Conservation (phyloP, 305 asterid species). For the Plantago rigida region DNA sequence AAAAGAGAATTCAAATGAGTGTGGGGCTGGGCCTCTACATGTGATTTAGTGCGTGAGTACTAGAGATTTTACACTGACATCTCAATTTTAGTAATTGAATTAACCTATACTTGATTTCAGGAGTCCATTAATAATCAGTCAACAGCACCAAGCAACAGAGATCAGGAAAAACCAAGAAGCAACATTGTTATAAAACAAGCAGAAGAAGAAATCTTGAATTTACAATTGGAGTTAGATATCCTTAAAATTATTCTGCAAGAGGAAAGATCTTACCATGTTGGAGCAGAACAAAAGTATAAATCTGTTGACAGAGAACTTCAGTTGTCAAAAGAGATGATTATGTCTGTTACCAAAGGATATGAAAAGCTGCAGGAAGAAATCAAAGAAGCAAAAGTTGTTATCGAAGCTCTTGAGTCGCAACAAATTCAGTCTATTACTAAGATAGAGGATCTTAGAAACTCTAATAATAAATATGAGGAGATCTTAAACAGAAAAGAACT, state of each 20-base stretch:
- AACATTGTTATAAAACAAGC: conserved; percentile 30
- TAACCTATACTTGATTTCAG: conserved; percentile 37
- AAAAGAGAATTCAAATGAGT: too few species aligned
- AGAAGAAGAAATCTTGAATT: conserved; percentile 50
- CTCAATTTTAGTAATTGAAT: conserved; percentile 14
- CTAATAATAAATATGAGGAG: conserved; percentile 17
- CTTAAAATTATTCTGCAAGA: conserved; percentile 72
- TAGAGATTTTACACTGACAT: background rate
- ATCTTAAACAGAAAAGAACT: conserved; percentile 46
- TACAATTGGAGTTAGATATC: conserved; percentile 88
- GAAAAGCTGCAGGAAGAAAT: conserved; percentile 56
- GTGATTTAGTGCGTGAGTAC: too few species aligned
- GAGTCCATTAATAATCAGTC: conserved; percentile 48
- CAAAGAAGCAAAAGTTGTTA: conserved; percentile 46
- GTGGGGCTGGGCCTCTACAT: too few species aligned
- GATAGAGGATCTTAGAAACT: conserved; percentile 50
- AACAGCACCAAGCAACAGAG: conserved; percentile 27
- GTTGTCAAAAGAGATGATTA: too few species aligned
- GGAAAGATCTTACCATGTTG: conserved; percentile 51
- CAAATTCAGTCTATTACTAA: conserved; percentile 47
- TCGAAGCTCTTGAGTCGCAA: conserved; percentile 87
- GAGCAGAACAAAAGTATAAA: conserved; percentile 38
- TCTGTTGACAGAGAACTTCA: too few species aligned
- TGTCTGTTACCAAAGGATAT: conserved; percentile 33
- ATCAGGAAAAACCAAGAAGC: conserved; percentile 29